Conservation (phyloP, 495 filamentous ascomycete genomes). For the Entonaema liquescens region DNA sequence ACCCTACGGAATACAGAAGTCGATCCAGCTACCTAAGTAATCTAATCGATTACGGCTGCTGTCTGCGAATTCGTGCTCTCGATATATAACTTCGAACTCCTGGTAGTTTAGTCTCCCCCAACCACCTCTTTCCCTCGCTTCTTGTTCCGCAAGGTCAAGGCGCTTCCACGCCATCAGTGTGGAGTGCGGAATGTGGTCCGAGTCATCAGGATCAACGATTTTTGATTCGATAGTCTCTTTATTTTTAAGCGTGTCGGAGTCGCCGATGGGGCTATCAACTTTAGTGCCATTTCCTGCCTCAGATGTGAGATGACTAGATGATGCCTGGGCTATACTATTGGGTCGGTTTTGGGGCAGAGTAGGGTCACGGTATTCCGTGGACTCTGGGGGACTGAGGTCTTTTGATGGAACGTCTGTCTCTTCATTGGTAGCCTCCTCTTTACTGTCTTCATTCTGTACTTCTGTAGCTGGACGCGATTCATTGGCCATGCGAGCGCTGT, state of each 20-base stretch:
- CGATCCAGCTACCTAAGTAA: constrained; percentile 86
- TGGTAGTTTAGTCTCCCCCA: constrained; percentile 74
- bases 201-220: constrained; percentile 8
- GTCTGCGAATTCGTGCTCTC: constrained; percentile 62
- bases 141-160: constrained; percentile 69
- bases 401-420: not conserved
- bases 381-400: not conserved
- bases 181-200: constrained; percentile 35
- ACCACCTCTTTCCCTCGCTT: constrained; percentile 73
- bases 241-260: not conserved
- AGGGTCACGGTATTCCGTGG: constrained; percentile 61
- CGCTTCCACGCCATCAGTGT: constrained; percentile 61
- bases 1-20: constrained; percentile 69
- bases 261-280: not conserved
- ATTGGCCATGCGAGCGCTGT: constrained; percentile 40
- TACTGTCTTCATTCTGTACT: not conserved
- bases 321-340: constrained; percentile 45
- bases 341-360: constrained; percentile 77
- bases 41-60: constrained; percentile 64
- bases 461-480: constrained; percentile 2
- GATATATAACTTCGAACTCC: constrained; percentile 79
- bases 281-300: constrained; percentile 3
- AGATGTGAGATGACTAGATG: constrained; percentile 20
- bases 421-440: not conserved
- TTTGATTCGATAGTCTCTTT: constrained; percentile 6